Evolutionary conservation across 352 stramenopile species (phyloP), one percentile per base, ranked within the genome.

Genomic region (Phytophthora vignae): DNA sequence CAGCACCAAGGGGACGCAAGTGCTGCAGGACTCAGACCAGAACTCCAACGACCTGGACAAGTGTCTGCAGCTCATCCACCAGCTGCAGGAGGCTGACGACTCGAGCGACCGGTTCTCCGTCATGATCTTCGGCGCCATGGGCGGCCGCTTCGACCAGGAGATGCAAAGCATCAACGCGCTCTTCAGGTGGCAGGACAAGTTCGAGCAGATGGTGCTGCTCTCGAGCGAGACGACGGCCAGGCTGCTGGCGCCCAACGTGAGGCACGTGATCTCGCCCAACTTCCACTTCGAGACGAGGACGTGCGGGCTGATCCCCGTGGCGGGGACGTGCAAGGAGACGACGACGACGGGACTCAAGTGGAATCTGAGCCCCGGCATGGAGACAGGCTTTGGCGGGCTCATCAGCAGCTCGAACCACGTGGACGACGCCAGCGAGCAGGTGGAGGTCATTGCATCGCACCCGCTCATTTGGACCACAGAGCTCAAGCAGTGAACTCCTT

Each of bases 121-220:
- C 61, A 70, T 97, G 78, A 89, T 98, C 53, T 98, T 99, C 64
- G 97, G 96, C 17, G 96, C 92, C 19, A 98, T 99, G 84, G 96
- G 97, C 60, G 97, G 96, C 2, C 91, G 97, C 55, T 99, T 99
- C 63, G 97, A 99, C 78, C 97, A 99, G 78, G 96, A 98, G 84
- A 99, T 99, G 94, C 95, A 96, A 69, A 96, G 87, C 61, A 77
- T 99, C 59, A 97, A 98, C 71, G 86, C 95, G 64, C 79, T 99
- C 14, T 98, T 97, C 75, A 75, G 88, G 15, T 99, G 95, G 91
- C 78, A 78, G 22, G 68, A 81, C 49, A 82, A 79, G 50, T 98
- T 98, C 74, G 64, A 90, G 48, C 76, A 89, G 25, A 78, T 99
- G 52, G 86, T 88, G 42, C 70, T 99, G 57, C 87, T 98, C 25